Conservation (phyloP, 768 basidiomycete species). For the Calocybe indica region DNA sequence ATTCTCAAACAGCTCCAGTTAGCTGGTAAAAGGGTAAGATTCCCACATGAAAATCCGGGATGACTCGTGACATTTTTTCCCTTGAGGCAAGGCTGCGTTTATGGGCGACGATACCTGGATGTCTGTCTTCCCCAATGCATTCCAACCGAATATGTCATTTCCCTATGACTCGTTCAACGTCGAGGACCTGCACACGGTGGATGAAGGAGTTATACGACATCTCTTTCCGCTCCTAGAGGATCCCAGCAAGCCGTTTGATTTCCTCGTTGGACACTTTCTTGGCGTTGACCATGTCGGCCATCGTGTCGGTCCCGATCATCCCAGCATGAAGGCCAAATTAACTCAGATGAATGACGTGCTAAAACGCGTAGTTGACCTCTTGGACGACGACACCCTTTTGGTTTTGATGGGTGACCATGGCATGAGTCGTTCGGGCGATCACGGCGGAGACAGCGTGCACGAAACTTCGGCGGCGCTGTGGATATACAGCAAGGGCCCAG, state of each 20-base stretch:
- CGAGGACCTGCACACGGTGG: conserved; percentile 95
- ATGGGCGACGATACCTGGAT: conserved; percentile 99
- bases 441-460: conserved; percentile 83
- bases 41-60: neutral
- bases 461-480: conserved; percentile 87
- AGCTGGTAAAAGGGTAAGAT: conserved; percentile 54
- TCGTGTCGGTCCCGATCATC: conserved; percentile 84
- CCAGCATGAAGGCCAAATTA: conserved; percentile 81
- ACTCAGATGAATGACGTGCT: conserved; percentile 84
- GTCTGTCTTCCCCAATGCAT: conserved; percentile 75
- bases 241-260: conserved; percentile 60
- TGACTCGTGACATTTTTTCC: neutral
- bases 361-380: conserved; percentile 55
- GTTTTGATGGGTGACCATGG: conserved; percentile 95
- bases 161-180: conserved; percentile 98
- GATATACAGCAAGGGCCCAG: conserved; percentile 80
- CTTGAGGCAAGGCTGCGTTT: conserved; percentile 59
- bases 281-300: conserved; percentile 98
- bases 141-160: conserved; percentile 66
- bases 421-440: conserved; percentile 93
- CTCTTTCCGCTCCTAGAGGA: conserved; percentile 73
- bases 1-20: conserved; percentile 65
- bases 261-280: conserved; percentile 88
- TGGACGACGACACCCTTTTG: conserved; percentile 87
- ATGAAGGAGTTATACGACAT: conserved; percentile 81